Conservation (phyloP, 1,139 yeast genomes). For the Pichiaceae sp. region DNA sequence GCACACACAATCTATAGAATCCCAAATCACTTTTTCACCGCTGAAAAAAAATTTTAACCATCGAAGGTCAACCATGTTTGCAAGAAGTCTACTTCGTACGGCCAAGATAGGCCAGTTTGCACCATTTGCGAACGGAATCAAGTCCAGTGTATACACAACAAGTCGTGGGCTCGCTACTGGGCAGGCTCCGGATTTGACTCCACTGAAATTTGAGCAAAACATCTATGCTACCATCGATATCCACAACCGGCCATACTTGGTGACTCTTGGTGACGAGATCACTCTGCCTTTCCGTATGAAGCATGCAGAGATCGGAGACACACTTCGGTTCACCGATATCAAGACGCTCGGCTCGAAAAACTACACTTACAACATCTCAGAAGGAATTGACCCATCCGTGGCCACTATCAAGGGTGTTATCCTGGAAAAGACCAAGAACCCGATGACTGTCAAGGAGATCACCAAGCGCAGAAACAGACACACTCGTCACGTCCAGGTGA, state of each 20-base stretch:
- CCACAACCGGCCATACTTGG: conserved; percentile 79
- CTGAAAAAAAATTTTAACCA: no score
- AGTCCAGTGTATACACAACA: no score
- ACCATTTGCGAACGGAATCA: no score
- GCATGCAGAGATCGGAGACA: conserved; percentile 75
- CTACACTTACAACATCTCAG: conserved; percentile 50
- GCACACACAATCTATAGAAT: no score
- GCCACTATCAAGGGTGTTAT: conserved; percentile 69
- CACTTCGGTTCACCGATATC: conserved; percentile 62
- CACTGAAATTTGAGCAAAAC: conserved; percentile 57
- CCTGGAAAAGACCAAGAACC: conserved; percentile 79
- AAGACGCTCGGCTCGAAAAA: conserved; percentile 80
- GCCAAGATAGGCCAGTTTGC: no score
- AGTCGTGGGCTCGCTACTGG: neutral
- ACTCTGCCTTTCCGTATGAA: conserved; percentile 70
- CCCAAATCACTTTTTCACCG: no score
- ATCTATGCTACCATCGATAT: conserved; percentile 78
- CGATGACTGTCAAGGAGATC: conserved; percentile 57
- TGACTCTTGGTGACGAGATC: conserved; percentile 84
- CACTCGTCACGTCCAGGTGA: conserved; percentile 66
- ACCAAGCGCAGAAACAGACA: conserved; percentile 81
- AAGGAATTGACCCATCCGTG: conserved; percentile 43
- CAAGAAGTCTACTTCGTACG: no score
- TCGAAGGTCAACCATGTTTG: no score
- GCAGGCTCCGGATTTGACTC: conserved; percentile 30